phyloP scores from a whole-genome alignment of 495 filamentous ascomycete species.

The Xylaria cubensis region DNA sequence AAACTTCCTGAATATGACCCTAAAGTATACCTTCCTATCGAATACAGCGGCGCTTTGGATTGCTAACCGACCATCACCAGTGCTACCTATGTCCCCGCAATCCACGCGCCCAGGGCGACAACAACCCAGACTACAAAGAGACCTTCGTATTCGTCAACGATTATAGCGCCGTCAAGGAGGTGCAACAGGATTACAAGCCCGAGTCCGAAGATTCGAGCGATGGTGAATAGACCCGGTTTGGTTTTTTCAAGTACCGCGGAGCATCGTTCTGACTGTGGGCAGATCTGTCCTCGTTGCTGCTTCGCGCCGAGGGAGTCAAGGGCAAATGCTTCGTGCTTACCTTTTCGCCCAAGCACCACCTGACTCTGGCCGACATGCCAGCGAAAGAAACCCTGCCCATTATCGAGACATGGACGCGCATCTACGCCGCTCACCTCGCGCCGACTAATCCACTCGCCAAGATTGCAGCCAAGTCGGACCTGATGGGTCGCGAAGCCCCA shows the following conservation, averaged over 20 bases:
- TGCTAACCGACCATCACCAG: constrained; percentile 31
- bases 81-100: constrained; percentile 99
- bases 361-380: constrained; percentile 87
- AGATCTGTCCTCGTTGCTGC: constrained; percentile 79
- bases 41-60: neutral
- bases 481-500: constrained; percentile 47
- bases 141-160: constrained; percentile 98
- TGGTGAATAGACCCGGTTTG: constrained; percentile 32
- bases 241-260: neutral
- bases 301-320: constrained; percentile 83
- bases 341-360: constrained; percentile 87
- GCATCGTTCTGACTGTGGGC: constrained; percentile 19
- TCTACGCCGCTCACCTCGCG: constrained; percentile 83
- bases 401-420: constrained; percentile 83
- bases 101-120: constrained; percentile 84
- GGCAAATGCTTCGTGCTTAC: constrained; percentile 98
- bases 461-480: constrained; percentile 39
- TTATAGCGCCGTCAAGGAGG: constrained; percentile 95
- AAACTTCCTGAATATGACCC: constrained; percentile 83
- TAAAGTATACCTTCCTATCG: constrained; percentile 51
- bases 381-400: constrained; percentile 73
- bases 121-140: constrained; percentile 82
- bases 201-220: constrained; percentile 38
- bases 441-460: constrained; percentile 69
- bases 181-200: constrained; percentile 66